Evolutionary conservation across 2,329 filamentous ascomycete genomes (phyloP).

Genomic region (Alternaria incomplexa): DNA sequence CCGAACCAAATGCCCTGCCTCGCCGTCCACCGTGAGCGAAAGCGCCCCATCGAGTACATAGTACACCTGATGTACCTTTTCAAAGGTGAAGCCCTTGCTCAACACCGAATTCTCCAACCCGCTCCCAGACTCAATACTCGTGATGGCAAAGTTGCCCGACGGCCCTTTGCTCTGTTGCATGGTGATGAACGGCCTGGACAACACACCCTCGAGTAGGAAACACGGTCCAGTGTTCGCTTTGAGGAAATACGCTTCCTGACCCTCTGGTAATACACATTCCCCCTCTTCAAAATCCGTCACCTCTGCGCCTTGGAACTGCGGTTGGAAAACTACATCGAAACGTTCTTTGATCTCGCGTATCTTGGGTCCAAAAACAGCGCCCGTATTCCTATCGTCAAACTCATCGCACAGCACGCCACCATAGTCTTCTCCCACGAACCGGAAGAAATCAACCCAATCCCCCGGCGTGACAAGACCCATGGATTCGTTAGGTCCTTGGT

Average conservation of each 20-base stretch:
- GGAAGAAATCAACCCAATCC: slow-evolving; percentile 30
- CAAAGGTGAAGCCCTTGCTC: slow-evolving; percentile 16
- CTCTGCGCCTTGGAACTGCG: slow-evolving; percentile 17
- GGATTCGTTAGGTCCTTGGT: slow-evolving; percentile 20
- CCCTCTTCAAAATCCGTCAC: slow-evolving; percentile 11
- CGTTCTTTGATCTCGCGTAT: slow-evolving; percentile 26
- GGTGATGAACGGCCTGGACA: slow-evolving; percentile 23
- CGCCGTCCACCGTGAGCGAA: slow-evolving; percentile 11
- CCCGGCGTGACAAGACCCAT: slow-evolving; percentile 26
- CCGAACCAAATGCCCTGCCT: slow-evolving; percentile 15
- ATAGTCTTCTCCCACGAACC: slow-evolving; percentile 23
- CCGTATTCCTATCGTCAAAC: slow-evolving; percentile 17
- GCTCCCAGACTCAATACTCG: slow-evolving; percentile 28
- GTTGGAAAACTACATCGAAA: slow-evolving; percentile 25
- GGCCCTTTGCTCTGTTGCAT: slow-evolving; percentile 16
- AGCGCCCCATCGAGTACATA: slow-evolving; percentile 24
- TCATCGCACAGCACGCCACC: slow-evolving; percentile 25
- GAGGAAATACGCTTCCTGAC: slow-evolving; percentile 19
- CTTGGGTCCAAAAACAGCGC: slow-evolving; percentile 18
- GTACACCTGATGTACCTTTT: slow-evolving; percentile 23
- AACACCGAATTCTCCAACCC: slow-evolving; percentile 9
- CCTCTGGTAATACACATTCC: slow-evolving; percentile 13
- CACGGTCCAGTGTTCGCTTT: slow-evolving; percentile 27
- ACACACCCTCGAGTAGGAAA: slow-evolving; percentile 20
- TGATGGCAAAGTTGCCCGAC: slow-evolving; percentile 23